Evolutionary conservation across 164 flowering plant species (phyloP).

Genomic region (Magnolia sinica): DNA sequence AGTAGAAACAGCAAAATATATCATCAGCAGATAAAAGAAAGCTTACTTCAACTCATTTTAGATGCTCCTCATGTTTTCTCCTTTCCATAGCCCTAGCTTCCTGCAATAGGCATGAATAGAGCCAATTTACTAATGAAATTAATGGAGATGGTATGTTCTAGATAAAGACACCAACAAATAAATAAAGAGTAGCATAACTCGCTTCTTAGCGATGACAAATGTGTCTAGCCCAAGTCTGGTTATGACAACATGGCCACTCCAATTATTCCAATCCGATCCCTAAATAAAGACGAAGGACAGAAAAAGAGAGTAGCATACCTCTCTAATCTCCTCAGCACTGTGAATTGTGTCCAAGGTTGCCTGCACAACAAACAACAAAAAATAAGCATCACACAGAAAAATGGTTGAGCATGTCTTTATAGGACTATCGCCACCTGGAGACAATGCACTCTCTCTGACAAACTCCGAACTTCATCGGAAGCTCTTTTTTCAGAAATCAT

Average conservation of each 20-base stretch:
- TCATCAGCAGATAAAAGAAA: neutral
- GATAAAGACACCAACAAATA: too few species aligned
- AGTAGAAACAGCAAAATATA: too few species aligned
- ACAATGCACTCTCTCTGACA: slow-evolving; percentile 73
- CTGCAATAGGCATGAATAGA: slow-evolving; percentile 24
- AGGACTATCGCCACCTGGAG: slow-evolving; percentile 57
- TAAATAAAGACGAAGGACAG: neutral
- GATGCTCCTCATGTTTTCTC: slow-evolving; percentile 61
- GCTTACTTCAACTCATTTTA: slow-evolving; percentile 62
- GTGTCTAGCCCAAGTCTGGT: too few species aligned
- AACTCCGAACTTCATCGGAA: slow-evolving; percentile 67
- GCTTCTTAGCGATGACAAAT: too few species aligned
- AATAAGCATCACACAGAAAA: neutral
- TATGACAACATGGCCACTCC: neutral
- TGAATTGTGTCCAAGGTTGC: slow-evolving; percentile 82
- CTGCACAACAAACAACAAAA: slow-evolving; percentile 30
- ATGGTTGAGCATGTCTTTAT: neutral
- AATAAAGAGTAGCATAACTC: too few species aligned
- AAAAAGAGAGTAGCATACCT: slow-evolving; percentile 36
- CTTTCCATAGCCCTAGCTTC: slow-evolving; percentile 68
- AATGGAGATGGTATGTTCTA: neutral
- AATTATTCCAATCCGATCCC: neutral
- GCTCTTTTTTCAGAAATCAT: slow-evolving; percentile 82
- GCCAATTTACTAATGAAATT: neutral
- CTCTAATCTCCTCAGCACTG: slow-evolving; percentile 72